A percentile compares a stretch with the other conserved stretches of the same genome.
Conservation (phyloP, 192 early-diverging fungal species). For the Rhizophagus sp. region DNA sequence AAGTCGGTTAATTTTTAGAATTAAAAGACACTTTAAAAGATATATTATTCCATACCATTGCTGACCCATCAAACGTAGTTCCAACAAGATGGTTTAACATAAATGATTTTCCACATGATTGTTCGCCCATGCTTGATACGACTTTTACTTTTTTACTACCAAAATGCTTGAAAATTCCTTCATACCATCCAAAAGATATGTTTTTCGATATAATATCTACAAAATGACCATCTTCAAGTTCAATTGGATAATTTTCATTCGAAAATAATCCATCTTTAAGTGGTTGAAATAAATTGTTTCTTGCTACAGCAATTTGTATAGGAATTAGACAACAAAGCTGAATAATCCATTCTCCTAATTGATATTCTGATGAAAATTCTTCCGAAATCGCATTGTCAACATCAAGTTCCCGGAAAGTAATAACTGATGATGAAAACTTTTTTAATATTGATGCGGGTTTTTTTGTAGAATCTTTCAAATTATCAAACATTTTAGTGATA, state of each 20-base stretch:
- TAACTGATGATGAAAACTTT: not conserved
- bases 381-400: not conserved
- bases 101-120: slow-evolving; percentile 31
- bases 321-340: slow-evolving; percentile 10
- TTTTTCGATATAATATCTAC: not conserved
- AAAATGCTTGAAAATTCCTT: slow-evolving; percentile 30
- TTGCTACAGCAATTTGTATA: slow-evolving; percentile 28
- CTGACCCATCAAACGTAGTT: slow-evolving; percentile 26
- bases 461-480: not conserved
- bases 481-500: not conserved
- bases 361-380: not conserved
- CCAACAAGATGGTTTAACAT: slow-evolving; percentile 28
- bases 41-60: slow-evolving; percentile 28
- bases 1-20: no score
- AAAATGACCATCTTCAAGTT: not conserved
- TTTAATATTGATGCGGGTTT: not conserved
- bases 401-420: slow-evolving; percentile 3
- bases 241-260: not conserved
- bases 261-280: slow-evolving; percentile 26
- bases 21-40: no score
- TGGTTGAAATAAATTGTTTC: slow-evolving; percentile 21
- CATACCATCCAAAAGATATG: slow-evolving; percentile 28
- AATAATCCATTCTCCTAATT: slow-evolving; percentile 13
- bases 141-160: slow-evolving; percentile 26
- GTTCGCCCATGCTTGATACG: slow-evolving; percentile 30